A percentile compares a stretch with the other conserved stretches of the same genome.
Evolutionary conservation across 2,329 filamentous ascomycete genomes (phyloP).

Genomic region (Epichloe aotearoae): DNA sequence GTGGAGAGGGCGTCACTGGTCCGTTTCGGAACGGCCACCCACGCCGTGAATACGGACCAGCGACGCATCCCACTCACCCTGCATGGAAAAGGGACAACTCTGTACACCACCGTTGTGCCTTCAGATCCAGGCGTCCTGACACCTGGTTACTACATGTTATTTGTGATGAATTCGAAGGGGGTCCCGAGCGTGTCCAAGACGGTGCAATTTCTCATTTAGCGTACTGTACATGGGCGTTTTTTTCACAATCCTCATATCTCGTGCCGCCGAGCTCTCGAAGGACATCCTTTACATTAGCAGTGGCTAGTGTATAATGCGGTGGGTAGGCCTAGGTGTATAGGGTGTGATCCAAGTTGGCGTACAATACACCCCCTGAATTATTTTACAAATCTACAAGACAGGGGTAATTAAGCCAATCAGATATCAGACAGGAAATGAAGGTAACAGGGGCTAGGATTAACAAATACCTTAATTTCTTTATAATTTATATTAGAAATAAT

Average conservation of each 20-base stretch:
- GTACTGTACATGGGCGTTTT: neutral
- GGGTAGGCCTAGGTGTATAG: too few species aligned
- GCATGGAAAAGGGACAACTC: slow-evolving; percentile 12
- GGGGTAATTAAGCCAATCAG: too few species aligned
- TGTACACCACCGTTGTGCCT: slow-evolving; percentile 29
- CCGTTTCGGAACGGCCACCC: slow-evolving; percentile 35
- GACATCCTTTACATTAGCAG: too few species aligned
- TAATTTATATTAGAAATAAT: too few species aligned
- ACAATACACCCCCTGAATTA: too few species aligned
- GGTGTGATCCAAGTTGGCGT: too few species aligned
- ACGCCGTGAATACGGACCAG: slow-evolving; percentile 46
- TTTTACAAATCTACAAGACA: too few species aligned
- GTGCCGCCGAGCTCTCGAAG: too few species aligned
- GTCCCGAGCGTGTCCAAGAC: slow-evolving; percentile 33
- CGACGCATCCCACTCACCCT: slow-evolving; percentile 32
- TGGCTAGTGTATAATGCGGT: too few species aligned
- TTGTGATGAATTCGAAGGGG: slow-evolving; percentile 31
- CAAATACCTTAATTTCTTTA: too few species aligned
- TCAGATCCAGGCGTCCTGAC: slow-evolving; percentile 33
- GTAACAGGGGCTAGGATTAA: too few species aligned
- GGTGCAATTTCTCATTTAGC: slow-evolving; percentile 16
- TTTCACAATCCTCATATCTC: neutral
- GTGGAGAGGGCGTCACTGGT: slow-evolving; percentile 27
- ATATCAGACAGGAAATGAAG: too few species aligned
- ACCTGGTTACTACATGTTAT: slow-evolving; percentile 42